Evolutionary conservation across 345 rosid genomes (phyloP), one percentile per base, ranked within the genome.

Genomic region (Brassica cretica): DNA sequence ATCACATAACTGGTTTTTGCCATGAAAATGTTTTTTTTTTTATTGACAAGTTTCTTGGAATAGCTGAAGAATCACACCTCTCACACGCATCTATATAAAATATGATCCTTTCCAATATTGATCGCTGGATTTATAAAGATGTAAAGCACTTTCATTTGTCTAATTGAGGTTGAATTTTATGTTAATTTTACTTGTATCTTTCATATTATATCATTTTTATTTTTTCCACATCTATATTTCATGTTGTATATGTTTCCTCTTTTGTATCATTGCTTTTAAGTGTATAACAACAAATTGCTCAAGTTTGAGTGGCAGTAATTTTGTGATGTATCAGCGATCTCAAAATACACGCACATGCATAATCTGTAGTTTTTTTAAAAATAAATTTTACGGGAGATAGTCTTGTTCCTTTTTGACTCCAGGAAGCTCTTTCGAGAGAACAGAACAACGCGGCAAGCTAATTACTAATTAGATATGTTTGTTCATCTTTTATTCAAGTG

Each of bases 31-130:
- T 37, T 76, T 30, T 8, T 66, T 8, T 66, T 27, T 39, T 39
- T 25, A 6, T 60, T 62, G 11, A 68, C 59, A 60, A 41, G 35
- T 44, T 27, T 76, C 16, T 16, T 56, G 21, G 29, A 74, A 51
- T 64, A 33, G 78, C 14, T 59, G 49, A 59, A 58, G 73, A 59
- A 59, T 75, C 41, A 68, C 12, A 15, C 61, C 46, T 56, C 14
- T 35, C 71, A 55, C 35, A 55, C 27, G 1, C 55, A 66, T 66
- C n/a, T 64, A 74, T 18, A 65, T 53, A 8, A 53, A 8, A 18
- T 56, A 37, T 1, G 44, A 37, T 55, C 64, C 2, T 32, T 74
- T 59, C 65, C 64, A 65, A 44, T 66, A 35, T 66, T 19, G 10
- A 19, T 7, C 29, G 58, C 3, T 67, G 19, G 41, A 58, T 59